Conservation (phyloP, 2,329 filamentous ascomycete genomes). For the Samsoniella hepiali region DNA sequence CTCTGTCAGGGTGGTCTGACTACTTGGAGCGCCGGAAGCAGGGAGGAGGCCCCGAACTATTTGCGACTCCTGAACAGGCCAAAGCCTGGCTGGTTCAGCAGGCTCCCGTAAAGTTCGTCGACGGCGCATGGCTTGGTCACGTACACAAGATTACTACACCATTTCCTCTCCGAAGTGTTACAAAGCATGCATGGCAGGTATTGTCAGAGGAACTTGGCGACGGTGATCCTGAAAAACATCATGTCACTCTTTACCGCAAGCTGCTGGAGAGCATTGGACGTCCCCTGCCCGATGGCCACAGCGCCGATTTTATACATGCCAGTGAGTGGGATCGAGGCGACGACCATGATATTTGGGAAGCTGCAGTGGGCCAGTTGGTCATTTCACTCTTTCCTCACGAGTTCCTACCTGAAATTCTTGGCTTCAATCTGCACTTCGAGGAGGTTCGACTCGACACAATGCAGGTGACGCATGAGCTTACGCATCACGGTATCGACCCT, state of each 20-base stretch:
- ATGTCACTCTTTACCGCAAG: conserved; percentile 8
- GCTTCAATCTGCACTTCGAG: conserved; percentile 50
- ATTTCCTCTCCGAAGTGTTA: conserved; percentile 3
- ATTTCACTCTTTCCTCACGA: conserved; percentile 45
- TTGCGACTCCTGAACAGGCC: not conserved
- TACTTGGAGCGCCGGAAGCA: not conserved
- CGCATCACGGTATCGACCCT: conserved; percentile 39
- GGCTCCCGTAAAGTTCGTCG: conserved; percentile 20
- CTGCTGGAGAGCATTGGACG: conserved; percentile 1
- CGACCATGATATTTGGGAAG: conserved; percentile 34
- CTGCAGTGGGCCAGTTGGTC: conserved; percentile 40
- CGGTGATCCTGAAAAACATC: not conserved
- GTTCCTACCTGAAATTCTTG: conserved; percentile 47
- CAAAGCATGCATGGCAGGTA: conserved; percentile 5
- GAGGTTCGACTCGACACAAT: conserved; percentile 30
- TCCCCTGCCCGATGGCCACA: not conserved
- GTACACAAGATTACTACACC: conserved; percentile 9
- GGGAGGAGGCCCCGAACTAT: not conserved
- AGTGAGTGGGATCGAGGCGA: not conserved
- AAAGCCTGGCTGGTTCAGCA: not conserved
- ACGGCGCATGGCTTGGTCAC: conserved; percentile 17
- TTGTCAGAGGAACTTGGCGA: conserved; percentile 18
- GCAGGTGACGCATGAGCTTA: conserved; percentile 36
- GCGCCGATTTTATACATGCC: not conserved
- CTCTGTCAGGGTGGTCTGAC: not conserved